Conservation (phyloP, 208 protist species). For the Dictyostelium gargantuum region DNA sequence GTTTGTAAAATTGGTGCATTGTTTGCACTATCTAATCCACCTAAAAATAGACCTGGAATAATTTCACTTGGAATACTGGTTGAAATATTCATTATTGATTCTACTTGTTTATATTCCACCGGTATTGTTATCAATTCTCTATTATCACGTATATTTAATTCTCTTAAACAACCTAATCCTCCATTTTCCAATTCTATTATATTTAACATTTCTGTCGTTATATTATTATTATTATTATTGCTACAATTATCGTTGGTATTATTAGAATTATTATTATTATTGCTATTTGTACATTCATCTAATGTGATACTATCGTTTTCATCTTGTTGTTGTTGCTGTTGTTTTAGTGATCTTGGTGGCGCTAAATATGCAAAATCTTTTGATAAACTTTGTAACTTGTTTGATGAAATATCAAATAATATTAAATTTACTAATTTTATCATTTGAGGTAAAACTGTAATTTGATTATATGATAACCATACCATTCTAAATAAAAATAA, state of each 20-base stretch:
- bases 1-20: slow-evolving; percentile 29
- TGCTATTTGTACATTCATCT: background rate
- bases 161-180: slow-evolving; percentile 4
- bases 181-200: background rate
- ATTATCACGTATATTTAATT: slow-evolving; percentile 48
- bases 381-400: background rate
- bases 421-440: background rate
- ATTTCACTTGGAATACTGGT: slow-evolving; percentile 58
- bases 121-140: background rate
- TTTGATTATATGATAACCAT: slow-evolving; percentile 31
- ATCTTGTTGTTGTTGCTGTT: background rate
- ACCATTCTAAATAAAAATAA: background rate
- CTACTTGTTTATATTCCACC: background rate
- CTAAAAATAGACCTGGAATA: slow-evolving; percentile 36
- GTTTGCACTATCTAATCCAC: slow-evolving; percentile 43
- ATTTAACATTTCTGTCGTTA: background rate
- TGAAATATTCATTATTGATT: background rate
- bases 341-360: background rate
- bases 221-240: background rate
- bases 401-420: slow-evolving; percentile 40
- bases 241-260: too few species aligned
- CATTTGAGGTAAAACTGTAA: slow-evolving; percentile 20
- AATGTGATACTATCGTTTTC: background rate
- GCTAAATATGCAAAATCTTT: slow-evolving; percentile 26
- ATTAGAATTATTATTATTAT: too few species aligned